Evolutionary conservation across 345 rosid genomes (phyloP), one percentile per base, ranked within the genome.

Genomic region (Linum usitatissimum): DNA sequence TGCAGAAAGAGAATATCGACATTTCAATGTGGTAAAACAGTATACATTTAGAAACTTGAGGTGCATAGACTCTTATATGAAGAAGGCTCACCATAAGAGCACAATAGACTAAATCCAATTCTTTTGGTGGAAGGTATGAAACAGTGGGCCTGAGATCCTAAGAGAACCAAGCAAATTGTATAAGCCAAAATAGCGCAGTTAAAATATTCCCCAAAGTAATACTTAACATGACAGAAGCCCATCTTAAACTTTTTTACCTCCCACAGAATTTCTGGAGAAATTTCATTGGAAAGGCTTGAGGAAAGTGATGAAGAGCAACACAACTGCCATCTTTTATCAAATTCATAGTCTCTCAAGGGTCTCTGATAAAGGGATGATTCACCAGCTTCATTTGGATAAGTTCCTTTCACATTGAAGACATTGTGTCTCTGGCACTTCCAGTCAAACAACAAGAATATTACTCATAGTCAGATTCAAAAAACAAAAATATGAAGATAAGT

Each of bases 221-320:
- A 0, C 20, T 56, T 18, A 60, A 53, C 20, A 15, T 21, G 10
- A 34, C 0, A 51, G 34, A 60, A 18, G 62, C 42, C 36, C 31
- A 30, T 6, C 70, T 61, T 54, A 21, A 63, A 65, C 60, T 54
- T 34, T 53, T 85, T 53, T 85, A 89, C 98, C 98, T 89, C 90
- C 99, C 98, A 92, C 77, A 92, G 79, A 38, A 81, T 85, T 77
- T 87, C 84, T 61, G 91, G 84, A 28, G 94, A 87, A 71, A 82
- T 71, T 39, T 80, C 80, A 40, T 59, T 62, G 34, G 64, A 76
- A 40, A 48, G 63, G 58, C 75, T 83, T 20, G 80, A 77, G 71
- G 79, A 72, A 63, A 75, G 62, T 28, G 85, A 67, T 42, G 86
- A 68, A 45, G 83, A 75, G 73, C 85, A 80, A 68, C 56, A 66